phyloP scores from a whole-genome alignment of 2,329 filamentous ascomycete genomes.

The Verticillium isaacii region DNA sequence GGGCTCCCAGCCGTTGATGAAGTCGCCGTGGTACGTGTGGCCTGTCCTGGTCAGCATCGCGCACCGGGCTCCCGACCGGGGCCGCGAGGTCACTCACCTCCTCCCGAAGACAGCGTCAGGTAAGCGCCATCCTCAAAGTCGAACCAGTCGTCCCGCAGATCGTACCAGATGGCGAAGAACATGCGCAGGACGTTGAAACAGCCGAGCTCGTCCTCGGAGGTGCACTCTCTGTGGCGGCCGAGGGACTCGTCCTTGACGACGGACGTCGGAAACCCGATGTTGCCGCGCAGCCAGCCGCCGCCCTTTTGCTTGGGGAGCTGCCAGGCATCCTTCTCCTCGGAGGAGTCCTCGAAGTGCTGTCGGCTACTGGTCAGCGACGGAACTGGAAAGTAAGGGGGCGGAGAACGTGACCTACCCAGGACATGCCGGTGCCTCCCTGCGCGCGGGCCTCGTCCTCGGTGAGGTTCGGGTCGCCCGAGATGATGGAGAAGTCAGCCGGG shows the following conservation, averaged over 20 bases:
- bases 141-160: constrained; percentile 1
- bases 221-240: not conserved
- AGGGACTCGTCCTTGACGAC: constrained; percentile 1
- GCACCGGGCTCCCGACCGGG: not conserved
- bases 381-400: too few relatives aligned
- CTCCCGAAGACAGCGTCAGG: constrained; percentile 1
- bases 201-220: not conserved
- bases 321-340: constrained; percentile 2
- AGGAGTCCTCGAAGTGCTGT: not conserved
- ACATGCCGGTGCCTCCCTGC: not conserved
- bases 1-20: constrained; percentile 3
- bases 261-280: constrained; percentile 1
- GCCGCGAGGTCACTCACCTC: not conserved
- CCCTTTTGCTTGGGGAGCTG: constrained; percentile 1
- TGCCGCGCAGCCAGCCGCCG: constrained; percentile 2
- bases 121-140: constrained; percentile 2
- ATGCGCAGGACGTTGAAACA: constrained; percentile 1
- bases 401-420: not conserved
- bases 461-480: not conserved
- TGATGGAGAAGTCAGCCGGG: constrained; percentile 1
- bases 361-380: not conserved
- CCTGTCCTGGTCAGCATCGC: not conserved
- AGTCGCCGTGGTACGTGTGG: constrained; percentile 2
- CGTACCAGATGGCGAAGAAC: constrained; percentile 3
- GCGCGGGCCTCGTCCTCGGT: not conserved